phyloP scores from a whole-genome alignment of 805 yeast genomes.

The Zygoascus flipseniorum region DNA sequence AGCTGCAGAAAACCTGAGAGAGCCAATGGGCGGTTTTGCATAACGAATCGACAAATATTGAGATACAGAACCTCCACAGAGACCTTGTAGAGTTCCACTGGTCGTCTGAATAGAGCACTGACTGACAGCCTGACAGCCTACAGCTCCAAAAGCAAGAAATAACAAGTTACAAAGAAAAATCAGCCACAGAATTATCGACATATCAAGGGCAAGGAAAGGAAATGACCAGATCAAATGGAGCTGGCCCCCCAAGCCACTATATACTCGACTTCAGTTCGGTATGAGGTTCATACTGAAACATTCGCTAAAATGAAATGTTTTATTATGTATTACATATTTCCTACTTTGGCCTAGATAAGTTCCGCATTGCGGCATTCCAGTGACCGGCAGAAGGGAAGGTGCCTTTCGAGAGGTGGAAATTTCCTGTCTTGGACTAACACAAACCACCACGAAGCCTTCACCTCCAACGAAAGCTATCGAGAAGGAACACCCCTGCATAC shows the following conservation, averaged over 20 bases:
- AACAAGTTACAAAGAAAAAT: background rate
- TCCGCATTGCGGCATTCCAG: too few relatives aligned
- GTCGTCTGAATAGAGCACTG: conserved; percentile 5
- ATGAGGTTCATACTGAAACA: too few relatives aligned
- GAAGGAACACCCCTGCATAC: too few relatives aligned
- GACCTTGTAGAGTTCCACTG: conserved; percentile 17
- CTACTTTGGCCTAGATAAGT: too few relatives aligned
- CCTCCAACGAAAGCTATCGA: too few relatives aligned
- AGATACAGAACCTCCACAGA: conserved; percentile 22
- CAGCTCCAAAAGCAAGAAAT: background rate
- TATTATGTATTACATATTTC: too few relatives aligned
- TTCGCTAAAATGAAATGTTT: too few relatives aligned
- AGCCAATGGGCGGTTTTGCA: conserved; percentile 25
- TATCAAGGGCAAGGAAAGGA: background rate
- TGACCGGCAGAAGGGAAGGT: too few relatives aligned
- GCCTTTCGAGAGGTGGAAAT: background rate
- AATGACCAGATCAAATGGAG: too few relatives aligned
- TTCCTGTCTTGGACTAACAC: background rate
- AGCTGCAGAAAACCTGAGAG: conserved; percentile 22
- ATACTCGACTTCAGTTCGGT: background rate
- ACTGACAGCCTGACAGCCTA: background rate
- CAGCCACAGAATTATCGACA: background rate
- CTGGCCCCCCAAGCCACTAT: background rate
- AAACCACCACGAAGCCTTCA: background rate
- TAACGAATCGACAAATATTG: conserved; percentile 19